Percentiles rank a stretch among this genome's conserved stretches.
Evolutionary conservation across 305 asterid genomes (phyloP).

Genomic region (Fraxinus baroniana): DNA sequence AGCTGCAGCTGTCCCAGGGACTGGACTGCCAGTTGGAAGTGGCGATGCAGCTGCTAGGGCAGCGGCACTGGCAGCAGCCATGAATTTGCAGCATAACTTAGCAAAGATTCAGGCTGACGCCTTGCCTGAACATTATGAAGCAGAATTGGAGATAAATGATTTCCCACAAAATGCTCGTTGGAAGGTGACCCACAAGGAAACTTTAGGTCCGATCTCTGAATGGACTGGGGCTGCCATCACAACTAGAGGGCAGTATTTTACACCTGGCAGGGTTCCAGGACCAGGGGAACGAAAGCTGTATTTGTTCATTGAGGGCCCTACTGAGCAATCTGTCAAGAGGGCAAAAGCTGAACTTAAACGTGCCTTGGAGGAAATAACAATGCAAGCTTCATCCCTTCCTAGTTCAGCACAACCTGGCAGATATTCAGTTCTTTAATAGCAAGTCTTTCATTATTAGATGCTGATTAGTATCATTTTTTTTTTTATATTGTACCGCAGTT

Average conservation of each 20-base stretch:
- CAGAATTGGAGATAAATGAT: constrained; percentile 66
- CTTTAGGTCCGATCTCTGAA: too few relatives aligned
- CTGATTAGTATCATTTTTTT: constrained; percentile 18
- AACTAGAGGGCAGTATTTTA: too few relatives aligned
- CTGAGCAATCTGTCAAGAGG: constrained; percentile 84
- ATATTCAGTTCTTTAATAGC: constrained; percentile 63
- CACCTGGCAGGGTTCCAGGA: constrained; percentile 19
- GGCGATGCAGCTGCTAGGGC: constrained; percentile 76
- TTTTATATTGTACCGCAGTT: too few relatives aligned
- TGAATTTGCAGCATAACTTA: constrained; percentile 82
- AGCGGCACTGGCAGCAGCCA: constrained; percentile 73
- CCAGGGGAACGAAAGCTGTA: constrained; percentile 85
- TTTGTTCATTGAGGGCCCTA: constrained; percentile 89
- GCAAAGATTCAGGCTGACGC: constrained; percentile 91
- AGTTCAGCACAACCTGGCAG: constrained; percentile 89
- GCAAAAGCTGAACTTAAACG: constrained; percentile 91
- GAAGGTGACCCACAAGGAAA: too few relatives aligned
- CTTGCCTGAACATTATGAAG: constrained; percentile 83
- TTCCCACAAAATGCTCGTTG: too few relatives aligned
- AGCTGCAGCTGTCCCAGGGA: constrained; percentile 39
- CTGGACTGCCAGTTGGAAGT: constrained; percentile 42
- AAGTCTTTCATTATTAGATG: constrained; percentile 2
- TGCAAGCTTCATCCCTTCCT: constrained; percentile 80
- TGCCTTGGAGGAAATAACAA: constrained; percentile 83
- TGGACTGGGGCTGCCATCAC: too few relatives aligned